Conservation (phyloP, 192 early-diverging fungal genomes). For the Coemansia sp. region DNA sequence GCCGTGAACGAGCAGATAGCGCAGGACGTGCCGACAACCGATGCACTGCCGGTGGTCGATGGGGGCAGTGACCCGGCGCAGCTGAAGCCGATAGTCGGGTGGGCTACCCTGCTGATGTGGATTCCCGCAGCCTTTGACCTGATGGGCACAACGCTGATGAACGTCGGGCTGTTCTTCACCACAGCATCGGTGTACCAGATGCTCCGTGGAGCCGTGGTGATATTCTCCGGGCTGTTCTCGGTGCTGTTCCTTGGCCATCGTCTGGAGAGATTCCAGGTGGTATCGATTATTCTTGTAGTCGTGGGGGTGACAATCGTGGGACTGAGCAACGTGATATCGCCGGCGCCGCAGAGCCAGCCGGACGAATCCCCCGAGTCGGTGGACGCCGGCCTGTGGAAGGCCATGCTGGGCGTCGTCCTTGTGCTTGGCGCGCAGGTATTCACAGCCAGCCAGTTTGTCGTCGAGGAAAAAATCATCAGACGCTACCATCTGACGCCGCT, state of each 20-base stretch:
- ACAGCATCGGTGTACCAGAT: conserved; percentile 92
- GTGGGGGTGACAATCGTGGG: conserved; percentile 89
- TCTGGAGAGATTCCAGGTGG: conserved; percentile 76
- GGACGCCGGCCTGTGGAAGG: conserved; percentile 48
- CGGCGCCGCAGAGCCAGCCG: conserved; percentile 23
- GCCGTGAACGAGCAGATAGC: conserved; percentile 6
- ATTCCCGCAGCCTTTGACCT: conserved; percentile 71
- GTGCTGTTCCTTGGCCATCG: conserved; percentile 79
- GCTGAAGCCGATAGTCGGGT: conserved; percentile 55
- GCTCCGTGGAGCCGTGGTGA: conserved; percentile 92
- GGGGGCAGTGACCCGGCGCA: conserved; percentile 3
- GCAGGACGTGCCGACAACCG: conserved; percentile 30
- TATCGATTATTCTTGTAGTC: conserved; percentile 77
- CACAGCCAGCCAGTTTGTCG: conserved; percentile 91
- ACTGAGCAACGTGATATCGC: conserved; percentile 58
- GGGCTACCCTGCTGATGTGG: conserved; percentile 57
- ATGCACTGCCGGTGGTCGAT: conserved; percentile 19
- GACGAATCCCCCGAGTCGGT: conserved; percentile 26
- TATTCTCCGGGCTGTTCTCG: conserved; percentile 90
- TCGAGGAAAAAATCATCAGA: conserved; percentile 90
- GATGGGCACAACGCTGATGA: conserved; percentile 86
- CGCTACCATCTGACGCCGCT: conserved; percentile 78
- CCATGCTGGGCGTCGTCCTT: conserved; percentile 73
- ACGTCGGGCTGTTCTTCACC: conserved; percentile 91
- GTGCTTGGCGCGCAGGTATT: conserved; percentile 90